Conservation (phyloP, 805 yeast genomes). For the Schwanniomyces sp. region DNA sequence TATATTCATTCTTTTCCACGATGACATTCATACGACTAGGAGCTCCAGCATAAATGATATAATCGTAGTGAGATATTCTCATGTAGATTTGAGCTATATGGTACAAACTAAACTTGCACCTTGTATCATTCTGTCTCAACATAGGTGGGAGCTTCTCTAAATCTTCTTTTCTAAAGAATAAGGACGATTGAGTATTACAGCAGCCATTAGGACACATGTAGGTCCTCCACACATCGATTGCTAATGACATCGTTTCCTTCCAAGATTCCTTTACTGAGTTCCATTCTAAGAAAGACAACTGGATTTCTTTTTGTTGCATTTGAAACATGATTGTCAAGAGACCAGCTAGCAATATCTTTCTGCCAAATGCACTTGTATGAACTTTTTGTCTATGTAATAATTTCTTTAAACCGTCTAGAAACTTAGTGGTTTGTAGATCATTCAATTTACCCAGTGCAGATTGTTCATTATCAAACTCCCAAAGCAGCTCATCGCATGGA, state of each 20-base stretch:
- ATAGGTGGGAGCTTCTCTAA: slow-evolving; percentile 14
- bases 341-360: slow-evolving; percentile 21
- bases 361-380: slow-evolving; percentile 21
- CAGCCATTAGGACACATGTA: slow-evolving; percentile 23
- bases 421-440: slow-evolving; percentile 19
- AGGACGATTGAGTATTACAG: slow-evolving; percentile 14
- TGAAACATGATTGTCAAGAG: slow-evolving; percentile 24
- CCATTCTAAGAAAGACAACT: slow-evolving; percentile 23
- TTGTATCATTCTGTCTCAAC: slow-evolving; percentile 17
- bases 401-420: slow-evolving; percentile 20
- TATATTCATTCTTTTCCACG: slow-evolving; percentile 52
- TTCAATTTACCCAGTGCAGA: slow-evolving; percentile 9
- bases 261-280: slow-evolving; percentile 22
- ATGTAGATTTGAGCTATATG: slow-evolving; percentile 27
- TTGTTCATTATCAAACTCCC: slow-evolving; percentile 24
- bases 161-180: slow-evolving; percentile 9
- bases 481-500: slow-evolving; percentile 28
- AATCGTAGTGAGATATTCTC: slow-evolving; percentile 30
- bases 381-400: slow-evolving; percentile 20
- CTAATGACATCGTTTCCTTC: slow-evolving; percentile 25
- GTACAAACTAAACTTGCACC: slow-evolving; percentile 25
- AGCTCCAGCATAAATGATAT: slow-evolving; percentile 31
- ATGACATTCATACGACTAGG: slow-evolving; percentile 50
- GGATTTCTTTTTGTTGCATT: slow-evolving; percentile 27
- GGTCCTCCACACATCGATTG: slow-evolving; percentile 29